Percentiles rank a stretch among this genome's conserved stretches.
Evolutionary conservation across 352 stramenopile species (phyloP).

Genomic region (Phytophthora fragariae): DNA sequence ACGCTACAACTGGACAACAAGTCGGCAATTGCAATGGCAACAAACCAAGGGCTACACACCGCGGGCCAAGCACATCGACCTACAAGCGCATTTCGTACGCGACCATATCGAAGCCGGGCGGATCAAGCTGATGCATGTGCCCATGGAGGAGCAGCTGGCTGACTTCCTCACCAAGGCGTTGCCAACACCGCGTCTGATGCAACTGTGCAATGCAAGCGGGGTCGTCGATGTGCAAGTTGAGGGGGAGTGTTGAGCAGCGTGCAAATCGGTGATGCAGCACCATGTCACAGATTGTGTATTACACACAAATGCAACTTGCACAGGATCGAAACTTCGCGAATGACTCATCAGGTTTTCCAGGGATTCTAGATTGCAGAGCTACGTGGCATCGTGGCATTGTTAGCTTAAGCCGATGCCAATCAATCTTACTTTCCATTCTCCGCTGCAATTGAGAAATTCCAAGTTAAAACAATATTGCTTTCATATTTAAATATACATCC

Average conservation of each 20-base stretch:
- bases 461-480: too few relatives aligned
- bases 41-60: slow-evolving; percentile 2
- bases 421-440: too few relatives aligned
- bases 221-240: slow-evolving; percentile 3
- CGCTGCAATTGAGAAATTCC: too few relatives aligned
- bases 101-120: not conserved
- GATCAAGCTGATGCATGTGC: not conserved
- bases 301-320: too few relatives aligned
- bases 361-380: too few relatives aligned
- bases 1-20: slow-evolving; percentile 6
- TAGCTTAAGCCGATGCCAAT: too few relatives aligned
- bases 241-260: slow-evolving; percentile 1
- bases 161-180: slow-evolving; percentile 6
- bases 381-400: too few relatives aligned
- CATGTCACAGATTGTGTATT: too few relatives aligned
- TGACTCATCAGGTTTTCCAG: too few relatives aligned
- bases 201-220: not conserved
- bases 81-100: slow-evolving; percentile 2
- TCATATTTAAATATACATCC: too few relatives aligned
- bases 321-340: too few relatives aligned
- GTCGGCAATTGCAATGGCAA: slow-evolving; percentile 1
- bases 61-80: slow-evolving; percentile 9
- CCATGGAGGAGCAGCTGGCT: not conserved
- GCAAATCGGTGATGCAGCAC: too few relatives aligned
- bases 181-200: not conserved